phyloP scores from a whole-genome alignment of 2,329 filamentous ascomycete species.

The Fusarium multiceps region DNA sequence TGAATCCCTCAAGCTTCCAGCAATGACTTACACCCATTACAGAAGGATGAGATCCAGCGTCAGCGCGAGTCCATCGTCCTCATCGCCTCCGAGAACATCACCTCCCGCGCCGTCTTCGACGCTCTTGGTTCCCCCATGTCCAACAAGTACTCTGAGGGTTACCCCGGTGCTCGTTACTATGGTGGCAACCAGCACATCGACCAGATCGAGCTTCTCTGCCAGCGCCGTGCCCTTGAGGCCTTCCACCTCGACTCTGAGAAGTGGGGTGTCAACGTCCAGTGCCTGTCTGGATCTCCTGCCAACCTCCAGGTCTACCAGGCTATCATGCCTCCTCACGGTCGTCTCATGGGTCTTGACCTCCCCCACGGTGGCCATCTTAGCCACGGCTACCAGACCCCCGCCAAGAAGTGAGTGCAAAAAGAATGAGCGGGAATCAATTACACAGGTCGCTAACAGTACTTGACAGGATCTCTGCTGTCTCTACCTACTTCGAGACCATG shows the following conservation, averaged over 20 bases:
- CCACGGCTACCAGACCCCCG: slow-evolving; percentile 97
- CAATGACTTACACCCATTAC: slow-evolving; percentile 48
- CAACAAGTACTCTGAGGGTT: slow-evolving; percentile 99
- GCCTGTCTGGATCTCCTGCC: slow-evolving; percentile 90
- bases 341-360: slow-evolving; percentile 95
- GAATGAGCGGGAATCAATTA: neutral
- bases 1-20: neutral
- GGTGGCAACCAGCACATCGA: slow-evolving; percentile 99
- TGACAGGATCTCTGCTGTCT: slow-evolving; percentile 87
- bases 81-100: slow-evolving; percentile 99
- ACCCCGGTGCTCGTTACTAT: slow-evolving; percentile 98
- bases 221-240: slow-evolving; percentile 89
- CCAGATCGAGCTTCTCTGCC: slow-evolving; percentile 93
- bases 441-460: slow-evolving; percentile 5
- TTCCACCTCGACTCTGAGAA: slow-evolving; percentile 88
- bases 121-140: slow-evolving; percentile 94
- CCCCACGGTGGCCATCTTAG: slow-evolving; percentile 94
- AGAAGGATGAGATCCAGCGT: slow-evolving; percentile 94
- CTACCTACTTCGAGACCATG: slow-evolving; percentile 99
- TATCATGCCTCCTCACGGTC: slow-evolving; percentile 93
- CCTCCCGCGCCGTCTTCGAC: slow-evolving; percentile 97
- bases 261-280: slow-evolving; percentile 99
- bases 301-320: slow-evolving; percentile 99
- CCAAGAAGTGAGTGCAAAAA: slow-evolving; percentile 75
- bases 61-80: slow-evolving; percentile 98